Conservation (phyloP, 768 basidiomycete genomes). For the Infundibulicybe gibba region DNA sequence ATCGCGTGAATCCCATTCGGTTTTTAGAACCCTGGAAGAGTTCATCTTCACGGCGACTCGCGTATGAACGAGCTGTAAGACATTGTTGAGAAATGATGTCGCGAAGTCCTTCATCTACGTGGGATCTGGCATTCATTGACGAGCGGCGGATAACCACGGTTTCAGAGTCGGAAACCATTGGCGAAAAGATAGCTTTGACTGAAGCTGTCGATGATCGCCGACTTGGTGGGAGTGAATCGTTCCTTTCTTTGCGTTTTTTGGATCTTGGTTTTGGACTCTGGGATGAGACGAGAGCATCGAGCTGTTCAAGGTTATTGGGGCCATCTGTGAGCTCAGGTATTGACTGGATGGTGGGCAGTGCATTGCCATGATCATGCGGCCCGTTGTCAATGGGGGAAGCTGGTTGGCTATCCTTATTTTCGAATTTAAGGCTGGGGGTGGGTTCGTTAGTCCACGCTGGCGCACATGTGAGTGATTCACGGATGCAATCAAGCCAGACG, state of each 20-base stretch:
- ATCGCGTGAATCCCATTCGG: constrained; percentile 43
- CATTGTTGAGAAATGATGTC: constrained; percentile 81
- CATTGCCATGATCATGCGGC: constrained; percentile 33
- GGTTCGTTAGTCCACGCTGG: constrained; percentile 58
- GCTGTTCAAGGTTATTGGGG: constrained; percentile 25
- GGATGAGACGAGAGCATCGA: constrained; percentile 31
- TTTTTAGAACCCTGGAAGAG: constrained; percentile 54
- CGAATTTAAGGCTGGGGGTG: constrained; percentile 54
- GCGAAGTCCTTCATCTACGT: constrained; percentile 72
- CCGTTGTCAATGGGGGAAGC: constrained; percentile 34
- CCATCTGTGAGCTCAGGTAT: constrained; percentile 43
- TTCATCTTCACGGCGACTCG: constrained; percentile 58
- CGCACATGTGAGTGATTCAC: constrained; percentile 41
- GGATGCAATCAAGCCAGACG: constrained; percentile 77
- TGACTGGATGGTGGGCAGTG: constrained; percentile 53
- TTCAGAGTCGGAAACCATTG: constrained; percentile 48
- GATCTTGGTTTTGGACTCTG: constrained; percentile 17
- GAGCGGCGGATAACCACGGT: constrained; percentile 67
- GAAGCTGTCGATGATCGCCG: constrained; percentile 65
- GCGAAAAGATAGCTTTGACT: constrained; percentile 55
- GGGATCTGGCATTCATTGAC: constrained; percentile 58
- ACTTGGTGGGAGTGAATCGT: constrained; percentile 27
- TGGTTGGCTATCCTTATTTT: constrained; percentile 36
- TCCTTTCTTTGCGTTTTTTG: no score
- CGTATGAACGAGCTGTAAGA: constrained; percentile 63